Percentiles rank a stretch among this genome's conserved stretches.
Conservation (phyloP, 257 asterid species). For the Nicotiana obtusifolia region DNA sequence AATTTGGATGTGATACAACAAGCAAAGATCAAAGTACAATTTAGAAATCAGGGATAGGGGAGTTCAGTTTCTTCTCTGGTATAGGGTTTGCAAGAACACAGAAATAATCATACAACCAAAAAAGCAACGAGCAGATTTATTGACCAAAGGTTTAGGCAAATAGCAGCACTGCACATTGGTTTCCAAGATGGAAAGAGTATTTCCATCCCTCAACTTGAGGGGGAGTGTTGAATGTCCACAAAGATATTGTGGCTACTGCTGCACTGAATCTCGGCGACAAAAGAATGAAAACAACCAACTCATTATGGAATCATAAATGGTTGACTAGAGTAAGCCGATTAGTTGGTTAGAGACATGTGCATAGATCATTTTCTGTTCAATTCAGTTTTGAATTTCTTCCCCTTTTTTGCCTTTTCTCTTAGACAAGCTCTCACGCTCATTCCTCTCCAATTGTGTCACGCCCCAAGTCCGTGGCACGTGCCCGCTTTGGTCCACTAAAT, state of each 20-base stretch:
- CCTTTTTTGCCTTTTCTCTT: neutral
- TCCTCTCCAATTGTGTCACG: neutral
- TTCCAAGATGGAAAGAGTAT: neutral
- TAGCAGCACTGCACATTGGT: neutral
- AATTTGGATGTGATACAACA: neutral
- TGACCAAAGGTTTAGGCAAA: neutral
- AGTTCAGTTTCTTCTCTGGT: neutral
- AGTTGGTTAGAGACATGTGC: neutral
- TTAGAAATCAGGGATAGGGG: neutral
- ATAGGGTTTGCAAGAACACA: neutral
- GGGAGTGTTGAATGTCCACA: neutral
- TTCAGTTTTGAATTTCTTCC: neutral
- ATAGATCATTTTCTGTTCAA: neutral
- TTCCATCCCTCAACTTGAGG: neutral
- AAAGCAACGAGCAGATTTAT: neutral
- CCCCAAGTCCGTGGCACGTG: too few relatives aligned
- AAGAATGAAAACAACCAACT: too few relatives aligned
- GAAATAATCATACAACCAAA: neutral
- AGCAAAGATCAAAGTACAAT: neutral
- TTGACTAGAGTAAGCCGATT: neutral
- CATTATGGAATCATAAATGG: neutral
- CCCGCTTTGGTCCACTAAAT: too few relatives aligned
- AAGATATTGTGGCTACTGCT: neutral
- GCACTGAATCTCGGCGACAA: neutral
- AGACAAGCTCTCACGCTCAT: neutral